Base-by-base conservation (phyloP, 2,329 filamentous ascomycete species). In the Aspergillus pseudonomiae region DNA sequence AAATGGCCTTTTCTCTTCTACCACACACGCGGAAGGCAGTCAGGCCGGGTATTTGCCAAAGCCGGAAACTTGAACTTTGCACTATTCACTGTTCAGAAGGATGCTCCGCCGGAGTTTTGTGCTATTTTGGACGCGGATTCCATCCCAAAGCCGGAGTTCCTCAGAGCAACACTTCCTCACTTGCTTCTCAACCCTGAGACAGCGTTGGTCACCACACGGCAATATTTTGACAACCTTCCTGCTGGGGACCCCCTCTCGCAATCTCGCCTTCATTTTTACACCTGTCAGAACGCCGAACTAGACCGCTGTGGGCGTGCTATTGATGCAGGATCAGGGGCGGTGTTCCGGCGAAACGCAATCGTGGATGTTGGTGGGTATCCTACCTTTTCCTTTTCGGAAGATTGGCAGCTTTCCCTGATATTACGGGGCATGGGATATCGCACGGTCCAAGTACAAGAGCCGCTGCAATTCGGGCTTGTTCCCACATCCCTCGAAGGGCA, bases 1-100 rank as follows among this genome's bases (percentile, higher is more conserved):
- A 75, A 74, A 10, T 84, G 80, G 61, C 79, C 80, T 16, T 86
- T 88, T 63, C 71, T 86, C 9, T 81, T 79, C 66, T 88, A 88
- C 73, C 80, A 84, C 70, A 80, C 84, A 2, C 82, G 85, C 19
- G 76, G 79, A 41, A 84, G 84, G 56, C 71, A 72, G 16, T 70
- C 71, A 6, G 70, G 71, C 1, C 62, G 68, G 41, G 72, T 73
- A 0, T 76, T 75, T 45, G 72, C 74, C 39, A 80, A 80, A 68
- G 73, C 77, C 14, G 77, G 74, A 5, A 80, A 80, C 54, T 63
- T 80, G 26, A 78, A 78, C 55, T 73, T 74, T 57, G 75, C 75
- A 10, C 64, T 77, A 30, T 73, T 63, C 21, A 65, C 61, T 4
- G 53, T 73, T 26, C 74, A 71, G 56, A 65, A 63, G 12, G 65